phyloP scores from a whole-genome alignment of 495 filamentous ascomycete genomes.

The Aspergillus ostianus region DNA sequence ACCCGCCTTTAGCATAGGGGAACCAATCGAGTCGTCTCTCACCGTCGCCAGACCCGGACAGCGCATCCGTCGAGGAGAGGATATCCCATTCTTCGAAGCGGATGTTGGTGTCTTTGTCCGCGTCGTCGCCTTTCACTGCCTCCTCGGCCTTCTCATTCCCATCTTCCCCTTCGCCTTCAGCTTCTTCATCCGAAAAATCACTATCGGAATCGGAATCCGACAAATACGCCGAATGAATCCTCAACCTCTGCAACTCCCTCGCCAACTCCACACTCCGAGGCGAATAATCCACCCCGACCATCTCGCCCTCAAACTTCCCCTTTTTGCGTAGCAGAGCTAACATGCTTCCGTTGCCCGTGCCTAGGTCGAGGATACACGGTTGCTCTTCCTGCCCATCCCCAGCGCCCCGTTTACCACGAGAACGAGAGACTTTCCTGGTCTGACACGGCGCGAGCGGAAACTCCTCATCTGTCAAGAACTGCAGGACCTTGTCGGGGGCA shows the following conservation, averaged over 20 bases:
- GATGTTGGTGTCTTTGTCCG: conserved; percentile 27
- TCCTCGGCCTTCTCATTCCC: conserved; percentile 3
- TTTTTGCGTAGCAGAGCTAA: conserved; percentile 68
- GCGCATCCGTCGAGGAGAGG: conserved; percentile 44
- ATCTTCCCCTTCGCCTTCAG: too few species aligned
- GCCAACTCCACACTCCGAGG: conserved; percentile 69
- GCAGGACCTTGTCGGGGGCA: conserved; percentile 49
- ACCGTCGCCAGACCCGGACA: conserved; percentile 28
- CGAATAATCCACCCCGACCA: conserved; percentile 91
- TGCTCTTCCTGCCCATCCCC: conserved; percentile 13
- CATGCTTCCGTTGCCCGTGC: conserved; percentile 90
- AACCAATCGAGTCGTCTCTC: conserved; percentile 33
- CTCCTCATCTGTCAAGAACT: conserved; percentile 36
- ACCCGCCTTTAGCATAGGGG: conserved; percentile 46
- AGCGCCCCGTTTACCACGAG: conserved; percentile 2
- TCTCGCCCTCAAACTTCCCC: conserved; percentile 55
- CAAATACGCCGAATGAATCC: conserved; percentile 41
- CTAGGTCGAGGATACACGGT: conserved; percentile 66
- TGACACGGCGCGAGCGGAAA: conserved; percentile 40
- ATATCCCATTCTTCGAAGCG: conserved; percentile 79
- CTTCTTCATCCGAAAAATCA: too few species aligned
- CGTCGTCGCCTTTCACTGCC: too few species aligned
- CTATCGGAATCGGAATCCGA: conserved; percentile 38
- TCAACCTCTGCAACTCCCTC: conserved; percentile 41
- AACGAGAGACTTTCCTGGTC: conserved; percentile 1